phyloP scores from a whole-genome alignment of 1,284 basidiomycete genomes.

The Ceratobasidium papillatum region DNA sequence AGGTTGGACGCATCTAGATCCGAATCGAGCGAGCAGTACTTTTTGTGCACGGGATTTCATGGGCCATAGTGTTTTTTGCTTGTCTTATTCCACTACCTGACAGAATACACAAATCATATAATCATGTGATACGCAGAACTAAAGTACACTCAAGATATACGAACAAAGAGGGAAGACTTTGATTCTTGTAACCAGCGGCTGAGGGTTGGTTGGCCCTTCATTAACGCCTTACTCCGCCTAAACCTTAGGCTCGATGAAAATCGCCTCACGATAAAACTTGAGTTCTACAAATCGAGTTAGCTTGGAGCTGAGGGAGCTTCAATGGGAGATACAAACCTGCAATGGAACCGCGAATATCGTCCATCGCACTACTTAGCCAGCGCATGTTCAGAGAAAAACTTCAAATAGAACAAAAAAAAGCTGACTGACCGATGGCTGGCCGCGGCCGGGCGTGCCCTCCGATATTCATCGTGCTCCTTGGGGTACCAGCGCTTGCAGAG shows the following conservation, averaged over 20 bases:
- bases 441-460: background rate
- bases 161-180: background rate
- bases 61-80: background rate
- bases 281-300: conserved; percentile 35
- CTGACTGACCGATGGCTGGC: conserved; percentile 20
- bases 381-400: background rate
- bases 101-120: too few relatives aligned
- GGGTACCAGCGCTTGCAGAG: conserved; percentile 35
- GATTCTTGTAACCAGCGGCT: background rate
- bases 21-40: conserved; percentile 78
- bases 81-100: too few relatives aligned
- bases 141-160: too few relatives aligned
- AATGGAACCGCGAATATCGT: conserved; percentile 32
- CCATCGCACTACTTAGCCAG: conserved; percentile 1
- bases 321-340: conserved; percentile 4
- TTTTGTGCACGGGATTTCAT: conserved; percentile 60
- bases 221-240: background rate
- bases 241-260: conserved; percentile 28
- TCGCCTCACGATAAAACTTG: conserved; percentile 42
- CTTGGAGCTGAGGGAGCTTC: background rate
- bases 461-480: background rate
- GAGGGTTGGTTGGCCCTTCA: too few relatives aligned
- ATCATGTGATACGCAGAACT: too few relatives aligned
- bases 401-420: background rate
- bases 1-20: conserved; percentile 59